Conservation (phyloP, 257 asterid genomes). For the Handroanthus guayacan region DNA sequence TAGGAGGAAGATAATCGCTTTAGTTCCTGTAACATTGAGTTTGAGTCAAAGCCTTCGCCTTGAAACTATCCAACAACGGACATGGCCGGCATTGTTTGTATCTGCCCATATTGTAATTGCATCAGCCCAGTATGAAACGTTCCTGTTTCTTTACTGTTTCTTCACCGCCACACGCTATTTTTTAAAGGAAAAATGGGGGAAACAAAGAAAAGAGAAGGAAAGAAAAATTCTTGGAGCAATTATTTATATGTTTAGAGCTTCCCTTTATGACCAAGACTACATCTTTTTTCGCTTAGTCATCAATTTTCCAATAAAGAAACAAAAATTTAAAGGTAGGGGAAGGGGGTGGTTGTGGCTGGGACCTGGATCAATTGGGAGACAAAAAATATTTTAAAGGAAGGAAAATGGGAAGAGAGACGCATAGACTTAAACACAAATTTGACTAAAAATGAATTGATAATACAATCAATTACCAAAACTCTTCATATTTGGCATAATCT, state of each 20-base stretch:
- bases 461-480: not conserved
- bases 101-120: no score
- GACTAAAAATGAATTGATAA: not conserved
- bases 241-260: not conserved
- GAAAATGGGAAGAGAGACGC: not conserved
- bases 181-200: no score
- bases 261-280: slow-evolving; percentile 13
- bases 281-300: not conserved
- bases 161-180: no score
- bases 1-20: no score
- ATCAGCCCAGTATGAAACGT: no score
- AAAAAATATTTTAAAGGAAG: not conserved
- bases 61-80: no score
- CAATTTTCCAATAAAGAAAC: not conserved
- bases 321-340: not conserved
- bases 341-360: slow-evolving; percentile 21
- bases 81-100: no score
- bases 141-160: no score
- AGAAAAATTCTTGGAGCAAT: not conserved
- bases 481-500: no score
- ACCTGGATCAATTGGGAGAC: slow-evolving; percentile 15
- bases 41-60: no score
- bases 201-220: no score
- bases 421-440: not conserved
- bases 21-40: no score